phyloP scores from a whole-genome alignment of 129 eudicot genomes.

The Centella asiatica region DNA sequence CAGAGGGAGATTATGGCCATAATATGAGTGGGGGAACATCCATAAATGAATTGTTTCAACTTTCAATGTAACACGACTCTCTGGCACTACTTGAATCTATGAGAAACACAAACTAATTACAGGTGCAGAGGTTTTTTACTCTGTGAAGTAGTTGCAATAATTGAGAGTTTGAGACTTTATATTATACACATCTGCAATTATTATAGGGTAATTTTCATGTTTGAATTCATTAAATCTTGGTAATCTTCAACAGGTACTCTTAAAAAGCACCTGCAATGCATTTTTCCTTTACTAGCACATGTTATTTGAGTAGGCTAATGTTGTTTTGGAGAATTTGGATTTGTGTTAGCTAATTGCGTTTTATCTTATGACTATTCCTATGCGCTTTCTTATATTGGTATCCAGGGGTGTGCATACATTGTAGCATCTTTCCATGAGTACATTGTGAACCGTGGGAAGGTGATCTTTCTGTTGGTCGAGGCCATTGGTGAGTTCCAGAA shows the following conservation, averaged over 20 bases:
- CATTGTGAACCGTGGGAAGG: constrained; percentile 53
- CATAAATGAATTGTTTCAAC: too few relatives aligned
- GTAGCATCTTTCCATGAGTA: constrained; percentile 52
- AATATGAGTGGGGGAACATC: too few relatives aligned
- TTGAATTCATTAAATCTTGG: background rate
- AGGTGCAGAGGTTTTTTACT: too few relatives aligned
- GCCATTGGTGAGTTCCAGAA: constrained; percentile 54
- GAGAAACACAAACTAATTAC: too few relatives aligned
- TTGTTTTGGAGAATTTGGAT: background rate
- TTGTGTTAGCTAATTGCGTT: background rate
- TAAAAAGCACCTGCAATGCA: background rate
- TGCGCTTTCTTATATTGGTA: background rate
- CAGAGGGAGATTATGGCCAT: too few relatives aligned
- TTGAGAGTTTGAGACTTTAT: too few relatives aligned
- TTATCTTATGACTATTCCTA: too few relatives aligned
- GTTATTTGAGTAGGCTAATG: background rate
- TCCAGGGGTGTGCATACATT: constrained; percentile 76
- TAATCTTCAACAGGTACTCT: background rate
- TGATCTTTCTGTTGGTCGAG: constrained; percentile 59
- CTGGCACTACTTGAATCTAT: too few relatives aligned
- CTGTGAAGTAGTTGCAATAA: too few relatives aligned
- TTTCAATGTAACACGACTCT: too few relatives aligned
- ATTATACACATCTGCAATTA: too few relatives aligned
- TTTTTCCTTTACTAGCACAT: background rate
- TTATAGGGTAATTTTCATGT: background rate